Base-by-base conservation (phyloP, 2,329 filamentous ascomycete species). In the Ophiocordyceps sinensis region DNA sequence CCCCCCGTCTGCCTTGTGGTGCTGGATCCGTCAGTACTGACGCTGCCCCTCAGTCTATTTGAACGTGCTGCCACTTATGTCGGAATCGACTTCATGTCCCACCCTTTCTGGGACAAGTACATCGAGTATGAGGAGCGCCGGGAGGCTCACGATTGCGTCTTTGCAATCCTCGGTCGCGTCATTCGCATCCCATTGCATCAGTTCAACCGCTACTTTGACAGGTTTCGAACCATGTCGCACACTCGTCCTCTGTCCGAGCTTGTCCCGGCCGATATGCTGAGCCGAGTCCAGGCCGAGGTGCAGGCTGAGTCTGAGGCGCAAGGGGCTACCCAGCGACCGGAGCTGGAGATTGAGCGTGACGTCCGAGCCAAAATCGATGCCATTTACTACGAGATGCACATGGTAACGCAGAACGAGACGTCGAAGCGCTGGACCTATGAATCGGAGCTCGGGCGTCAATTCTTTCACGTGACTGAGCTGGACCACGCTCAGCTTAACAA, bases 91-190 rank as follows among this genome's bases (percentile, higher is more conserved):
- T 98, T 94, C 57, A 71, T 94, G 28, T 82, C 88, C 2, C 87
- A 95, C 57, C 87, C 87, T 1, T 95, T 98, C 65, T 98, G 91
- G 91, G 91, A 98, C 62, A 96, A 94, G 64, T 98, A 94, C 56
- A 77, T 98, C 48, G 91, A 96, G 58, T 96, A 93, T 54, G 91
- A 96, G 59, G 88, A 95, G 58, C 82, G 88, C 2, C 71, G 89
- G 46, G 87, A 94, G 53, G 78, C 82, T 0, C 76, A 82, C 13
- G 85, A 93, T 47, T 85, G 79, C 53, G 85, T 95, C 41, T 94
- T 93, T 51, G 77, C 76, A 34, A 85, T 98, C 42, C 72, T 94
- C 40, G 72, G 73, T 45, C 84, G 88, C 41, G 74, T 95, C 42
- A 83, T 94, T 41, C 76, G 84, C 53, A 87, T 96, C 41, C 89